phyloP scores from a whole-genome alignment of 331 rosid species.

The Malus hybrid region DNA sequence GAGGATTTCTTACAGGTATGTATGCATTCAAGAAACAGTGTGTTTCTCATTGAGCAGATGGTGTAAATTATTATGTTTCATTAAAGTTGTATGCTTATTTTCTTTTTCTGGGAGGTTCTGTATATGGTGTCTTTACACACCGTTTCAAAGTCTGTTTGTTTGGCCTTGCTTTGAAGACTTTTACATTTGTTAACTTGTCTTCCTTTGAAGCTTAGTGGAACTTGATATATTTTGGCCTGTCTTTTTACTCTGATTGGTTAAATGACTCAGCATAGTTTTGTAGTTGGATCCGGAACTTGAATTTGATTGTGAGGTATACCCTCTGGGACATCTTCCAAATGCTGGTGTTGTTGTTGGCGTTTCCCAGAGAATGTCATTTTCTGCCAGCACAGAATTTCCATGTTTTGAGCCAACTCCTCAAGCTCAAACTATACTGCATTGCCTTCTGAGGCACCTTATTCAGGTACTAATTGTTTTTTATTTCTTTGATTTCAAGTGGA shows the following conservation, averaged over 20 bases:
- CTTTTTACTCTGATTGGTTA: slow-evolving; percentile 17
- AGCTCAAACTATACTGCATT: slow-evolving; percentile 96
- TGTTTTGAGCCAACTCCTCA: slow-evolving; percentile 99
- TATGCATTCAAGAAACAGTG: slow-evolving; percentile 8
- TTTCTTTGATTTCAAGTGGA: not conserved
- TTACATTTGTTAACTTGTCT: not conserved
- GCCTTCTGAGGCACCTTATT: slow-evolving; percentile 89
- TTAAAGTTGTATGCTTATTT: not conserved
- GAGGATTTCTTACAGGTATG: slow-evolving; percentile 97
- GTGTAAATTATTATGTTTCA: no score
- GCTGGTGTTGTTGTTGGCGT: slow-evolving; percentile 96
- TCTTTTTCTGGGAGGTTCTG: not conserved
- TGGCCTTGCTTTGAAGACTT: not conserved
- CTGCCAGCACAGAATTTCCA: slow-evolving; percentile 93
- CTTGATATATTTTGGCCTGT: slow-evolving; percentile 7
- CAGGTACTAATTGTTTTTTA: slow-evolving; percentile 53
- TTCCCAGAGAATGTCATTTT: slow-evolving; percentile 90
- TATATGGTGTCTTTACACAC: not conserved
- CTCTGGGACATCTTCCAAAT: slow-evolving; percentile 93
- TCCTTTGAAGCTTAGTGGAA: not conserved
- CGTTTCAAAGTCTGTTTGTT: not conserved
- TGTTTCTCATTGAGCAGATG: not conserved
- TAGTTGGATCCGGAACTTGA: slow-evolving; percentile 99
- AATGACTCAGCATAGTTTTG: slow-evolving; percentile 25
- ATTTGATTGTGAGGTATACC: slow-evolving; percentile 95